phyloP scores from a whole-genome alignment of 129 eudicot species.

The Mikania micrantha region DNA sequence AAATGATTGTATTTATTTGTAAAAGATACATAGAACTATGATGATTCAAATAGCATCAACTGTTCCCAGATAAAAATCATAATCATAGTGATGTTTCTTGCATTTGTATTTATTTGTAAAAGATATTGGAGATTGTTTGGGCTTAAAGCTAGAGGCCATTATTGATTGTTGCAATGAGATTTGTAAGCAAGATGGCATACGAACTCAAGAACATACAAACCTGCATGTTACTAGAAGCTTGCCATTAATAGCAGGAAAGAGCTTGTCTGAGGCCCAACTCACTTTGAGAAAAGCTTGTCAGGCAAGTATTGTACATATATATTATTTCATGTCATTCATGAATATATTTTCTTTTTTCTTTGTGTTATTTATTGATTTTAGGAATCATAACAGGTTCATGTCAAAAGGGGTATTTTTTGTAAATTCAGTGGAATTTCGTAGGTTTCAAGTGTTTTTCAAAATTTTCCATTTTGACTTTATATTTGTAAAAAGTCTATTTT shows the following conservation, averaged over 20 bases:
- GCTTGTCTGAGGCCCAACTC: slow-evolving; percentile 40
- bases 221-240: slow-evolving; percentile 16
- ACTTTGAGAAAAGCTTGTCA: slow-evolving; percentile 34
- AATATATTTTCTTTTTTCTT: neutral
- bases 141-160: slow-evolving; percentile 33
- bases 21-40: too few species aligned
- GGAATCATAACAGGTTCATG: neutral
- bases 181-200: slow-evolving; percentile 14
- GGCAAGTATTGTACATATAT: slow-evolving; percentile 22
- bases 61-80: too few species aligned
- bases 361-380: neutral
- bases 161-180: slow-evolving; percentile 41
- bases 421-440: too few species aligned
- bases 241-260: slow-evolving; percentile 21
- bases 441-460: too few species aligned
- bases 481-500: too few species aligned
- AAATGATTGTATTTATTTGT: too few species aligned
- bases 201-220: slow-evolving; percentile 19
- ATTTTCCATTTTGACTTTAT: too few species aligned
- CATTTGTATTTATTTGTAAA: slow-evolving; percentile 3
- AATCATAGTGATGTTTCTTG: neutral
- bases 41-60: too few species aligned
- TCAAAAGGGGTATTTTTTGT: neutral
- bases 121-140: slow-evolving; percentile 39
- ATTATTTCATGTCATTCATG: neutral